Evolutionary conservation across 2,329 filamentous ascomycete species (phyloP), one percentile per base, ranked within the genome.

Genomic region (Aphanocladium album): DNA sequence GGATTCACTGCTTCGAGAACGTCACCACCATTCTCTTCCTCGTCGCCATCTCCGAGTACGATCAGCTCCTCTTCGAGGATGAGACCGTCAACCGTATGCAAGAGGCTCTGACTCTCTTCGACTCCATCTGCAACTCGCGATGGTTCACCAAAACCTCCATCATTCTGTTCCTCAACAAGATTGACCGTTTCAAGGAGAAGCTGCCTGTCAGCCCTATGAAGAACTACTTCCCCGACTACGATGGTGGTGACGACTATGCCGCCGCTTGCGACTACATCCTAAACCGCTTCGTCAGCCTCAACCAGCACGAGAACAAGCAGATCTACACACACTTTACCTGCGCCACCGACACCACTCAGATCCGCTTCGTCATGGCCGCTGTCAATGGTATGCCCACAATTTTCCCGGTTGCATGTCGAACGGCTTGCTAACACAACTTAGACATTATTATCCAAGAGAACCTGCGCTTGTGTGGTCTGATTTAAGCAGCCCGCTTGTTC

Each of bases 391-490:
- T 71, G 88, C 12, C 30, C 45, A 39, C 12, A 30, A 59, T 6
- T 19, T 37, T 55, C 8, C 53, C n/a, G 3, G 17, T 33, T 8
- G 12, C 11, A 3, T 47, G n/a, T n/a, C n/a, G n/a, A n/a, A n/a
- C n/a, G n/a, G 49, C 49, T 4, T 23, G 9, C 6, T 33, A 5
- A 47, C 53, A 50, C 3, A 1, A 25, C 55, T 2, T 67, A 96
- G 95, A 99, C 80, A 99, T 99, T 76, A 99, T 99, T 80, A 99
- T 99, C 76, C 95, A 99, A 82, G 95, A 98, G 80, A 99, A 99
- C 80, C 87, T 99, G 66, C 89, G 95, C 76, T 85, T 96, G 76
- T 97, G 93, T 78, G 93, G 93, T 84, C 82, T 98, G 76, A 97
- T 98, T 84, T 97, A 89, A 88, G 73, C 69, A 68, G 37, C 27